Base-by-base conservation (phyloP, 805 yeast species). In the Saturnispora quitensis region DNA sequence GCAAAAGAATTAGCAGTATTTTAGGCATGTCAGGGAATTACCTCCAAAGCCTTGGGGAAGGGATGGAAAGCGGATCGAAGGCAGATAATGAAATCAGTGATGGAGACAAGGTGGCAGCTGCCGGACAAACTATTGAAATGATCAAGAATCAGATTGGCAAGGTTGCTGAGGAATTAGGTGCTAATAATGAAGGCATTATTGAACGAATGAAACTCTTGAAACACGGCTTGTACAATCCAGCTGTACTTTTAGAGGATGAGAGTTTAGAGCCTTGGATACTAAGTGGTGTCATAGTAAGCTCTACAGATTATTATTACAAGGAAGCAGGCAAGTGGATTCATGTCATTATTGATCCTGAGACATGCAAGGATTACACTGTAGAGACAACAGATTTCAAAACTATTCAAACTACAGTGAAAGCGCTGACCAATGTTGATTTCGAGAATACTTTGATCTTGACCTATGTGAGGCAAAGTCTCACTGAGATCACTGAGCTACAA, bases 261-360 rank as follows among this genome's bases (percentile, higher is more conserved):
- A 47, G 55, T 13, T 44, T 64, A 12, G 74, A 72, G 27, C 73
- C 75, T 4, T 72, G 71, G 63, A 49, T 71, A 6, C 55, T 73
- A 3, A 60, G 62, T 12, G 76, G 76, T 24, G 65, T 69, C 3
- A 61, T 73, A 2, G 43, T 72, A 10, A 63, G 60, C 40, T 64
- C 66, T 9, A 51, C 56, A 4, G 63, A 63, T 22, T 72, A 67
- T 53, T 70, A 62, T 34, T 70, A 60, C 49, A 56, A 56, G n/a
- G 52, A 49, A 17, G 53, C 48, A 1, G 43, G 56, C 3, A 49
- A 45, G 6, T 73, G 77, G 77, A 47, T 53, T 15, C 53, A 56
- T 13, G 64, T 69, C 27, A 55, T 53, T 5, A 67, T 67, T 43
- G 63, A 60, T 12, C 50, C 60, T n/a, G 64, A 63, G 9, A 54